These are phyloP conservation scores for Sugiyamaella castrensis DNA, from an alignment of 1,139 yeast genomes.

Conservation along the genomic window DNA sequence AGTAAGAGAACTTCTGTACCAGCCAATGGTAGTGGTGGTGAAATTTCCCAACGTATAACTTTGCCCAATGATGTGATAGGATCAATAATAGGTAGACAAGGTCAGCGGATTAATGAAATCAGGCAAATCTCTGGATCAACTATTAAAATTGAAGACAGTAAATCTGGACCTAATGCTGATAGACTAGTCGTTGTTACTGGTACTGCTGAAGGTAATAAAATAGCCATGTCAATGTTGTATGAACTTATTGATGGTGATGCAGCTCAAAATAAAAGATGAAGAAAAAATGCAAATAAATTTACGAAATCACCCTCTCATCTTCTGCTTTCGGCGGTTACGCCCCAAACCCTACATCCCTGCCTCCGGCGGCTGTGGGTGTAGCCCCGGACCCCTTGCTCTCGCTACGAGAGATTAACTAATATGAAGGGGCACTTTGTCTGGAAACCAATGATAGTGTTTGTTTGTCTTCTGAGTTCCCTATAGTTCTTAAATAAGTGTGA, in stretches of 20 bases:
- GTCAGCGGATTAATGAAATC: constrained; percentile 76
- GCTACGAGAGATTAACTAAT: too few relatives aligned
- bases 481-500: too few relatives aligned
- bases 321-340: background rate
- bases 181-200: constrained; percentile 76
- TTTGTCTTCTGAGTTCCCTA: too few relatives aligned
- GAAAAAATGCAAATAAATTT: background rate
- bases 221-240: constrained; percentile 29
- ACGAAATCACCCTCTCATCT: background rate
- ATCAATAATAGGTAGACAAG: constrained; percentile 78
- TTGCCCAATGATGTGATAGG: constrained; percentile 81
- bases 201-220: constrained; percentile 52
- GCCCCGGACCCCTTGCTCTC: background rate
- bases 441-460: too few relatives aligned
- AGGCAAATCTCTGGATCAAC: constrained; percentile 71
- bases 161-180: constrained; percentile 29
- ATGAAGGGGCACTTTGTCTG: too few relatives aligned
- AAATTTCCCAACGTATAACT: constrained; percentile 39
- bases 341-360: background rate
- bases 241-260: constrained; percentile 31
- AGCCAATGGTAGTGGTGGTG: background rate
- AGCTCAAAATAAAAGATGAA: constrained; percentile 6
- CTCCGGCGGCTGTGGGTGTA: constrained; percentile 1
- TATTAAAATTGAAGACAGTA: constrained; percentile 39
- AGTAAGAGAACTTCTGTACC: background rate